Conservation (phyloP, 805 yeast genomes). For the Starmerella apis region DNA sequence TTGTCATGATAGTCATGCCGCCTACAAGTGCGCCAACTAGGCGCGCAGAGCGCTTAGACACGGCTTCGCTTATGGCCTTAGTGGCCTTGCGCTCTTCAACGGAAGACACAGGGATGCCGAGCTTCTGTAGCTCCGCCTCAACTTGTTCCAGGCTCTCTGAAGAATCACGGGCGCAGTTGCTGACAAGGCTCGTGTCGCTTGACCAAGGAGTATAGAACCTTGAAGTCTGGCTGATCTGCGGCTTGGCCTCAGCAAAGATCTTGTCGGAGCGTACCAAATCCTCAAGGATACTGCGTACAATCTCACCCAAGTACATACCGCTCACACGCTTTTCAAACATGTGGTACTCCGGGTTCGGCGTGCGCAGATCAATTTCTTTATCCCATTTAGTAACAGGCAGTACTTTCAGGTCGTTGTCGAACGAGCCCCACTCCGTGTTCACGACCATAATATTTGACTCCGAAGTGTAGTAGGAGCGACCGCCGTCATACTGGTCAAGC, state of each 20-base stretch:
- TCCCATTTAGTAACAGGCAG: slow-evolving; percentile 78
- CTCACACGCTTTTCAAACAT: slow-evolving; percentile 86
- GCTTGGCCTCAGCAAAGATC: slow-evolving; percentile 36
- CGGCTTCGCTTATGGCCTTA: slow-evolving; percentile 63
- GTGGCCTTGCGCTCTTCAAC: slow-evolving; percentile 62
- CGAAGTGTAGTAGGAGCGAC: slow-evolving; percentile 18
- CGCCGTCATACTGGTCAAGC: slow-evolving; percentile 38
- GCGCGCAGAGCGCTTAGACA: slow-evolving; percentile 81
- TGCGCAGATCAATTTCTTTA: slow-evolving; percentile 51
- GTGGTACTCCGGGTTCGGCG: slow-evolving; percentile 79
- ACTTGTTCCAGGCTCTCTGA: slow-evolving; percentile 44
- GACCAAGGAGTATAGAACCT: slow-evolving; percentile 50
- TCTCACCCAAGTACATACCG: slow-evolving; percentile 90
- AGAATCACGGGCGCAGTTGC: slow-evolving; percentile 76
- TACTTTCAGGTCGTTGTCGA: slow-evolving; percentile 67
- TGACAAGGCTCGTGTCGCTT: slow-evolving; percentile 71
- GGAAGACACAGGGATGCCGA: slow-evolving; percentile 54
- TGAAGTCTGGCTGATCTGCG: slow-evolving; percentile 30
- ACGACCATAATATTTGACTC: slow-evolving; percentile 56
- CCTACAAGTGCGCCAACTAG: slow-evolving; percentile 84
- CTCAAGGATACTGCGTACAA: slow-evolving; percentile 60
- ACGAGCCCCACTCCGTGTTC: slow-evolving; percentile 97
- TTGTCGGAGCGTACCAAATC: slow-evolving; percentile 50
- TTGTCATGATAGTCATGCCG: slow-evolving; percentile 59
- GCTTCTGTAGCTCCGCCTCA: slow-evolving; percentile 37